phyloP scores from a whole-genome alignment of 2,329 filamentous ascomycete species.

The Ophiostoma novo-ulmi region DNA sequence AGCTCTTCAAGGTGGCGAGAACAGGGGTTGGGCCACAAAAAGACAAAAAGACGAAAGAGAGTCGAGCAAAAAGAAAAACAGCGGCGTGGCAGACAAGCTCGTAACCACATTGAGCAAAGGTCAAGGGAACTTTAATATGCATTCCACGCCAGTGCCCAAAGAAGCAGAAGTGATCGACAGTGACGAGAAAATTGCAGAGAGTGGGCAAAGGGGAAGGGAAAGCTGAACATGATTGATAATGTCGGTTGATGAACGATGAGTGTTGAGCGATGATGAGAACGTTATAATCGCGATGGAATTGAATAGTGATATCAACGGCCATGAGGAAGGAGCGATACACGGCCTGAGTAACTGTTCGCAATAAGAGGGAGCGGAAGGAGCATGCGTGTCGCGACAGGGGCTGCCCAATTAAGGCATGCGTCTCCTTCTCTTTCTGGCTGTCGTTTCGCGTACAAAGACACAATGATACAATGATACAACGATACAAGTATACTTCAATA shows the following conservation, averaged over 20 bases:
- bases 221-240: slow-evolving; percentile 4
- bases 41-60: slow-evolving; percentile 1
- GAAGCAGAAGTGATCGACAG: slow-evolving; percentile 12
- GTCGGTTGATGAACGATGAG: background rate
- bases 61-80: background rate
- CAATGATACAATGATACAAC: background rate
- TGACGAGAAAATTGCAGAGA: background rate
- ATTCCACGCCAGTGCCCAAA: background rate
- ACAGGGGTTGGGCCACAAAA: slow-evolving; percentile 20
- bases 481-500: slow-evolving; percentile 5
- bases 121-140: background rate
- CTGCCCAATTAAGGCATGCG: background rate
- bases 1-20: background rate
- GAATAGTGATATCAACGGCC: background rate
- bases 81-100: slow-evolving; percentile 17
- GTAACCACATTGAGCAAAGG: slow-evolving; percentile 10
- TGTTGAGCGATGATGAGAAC: background rate
- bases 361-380: background rate
- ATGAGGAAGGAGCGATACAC: background rate
- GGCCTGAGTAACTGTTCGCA: background rate
- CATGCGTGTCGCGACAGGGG: background rate
- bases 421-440: slow-evolving; percentile 11
- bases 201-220: background rate
- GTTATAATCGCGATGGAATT: background rate
- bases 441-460: background rate